Percentiles rank a stretch among this genome's conserved stretches.
Conservation (phyloP, 495 filamentous ascomycete species). For the Aspergillus cristatus region DNA sequence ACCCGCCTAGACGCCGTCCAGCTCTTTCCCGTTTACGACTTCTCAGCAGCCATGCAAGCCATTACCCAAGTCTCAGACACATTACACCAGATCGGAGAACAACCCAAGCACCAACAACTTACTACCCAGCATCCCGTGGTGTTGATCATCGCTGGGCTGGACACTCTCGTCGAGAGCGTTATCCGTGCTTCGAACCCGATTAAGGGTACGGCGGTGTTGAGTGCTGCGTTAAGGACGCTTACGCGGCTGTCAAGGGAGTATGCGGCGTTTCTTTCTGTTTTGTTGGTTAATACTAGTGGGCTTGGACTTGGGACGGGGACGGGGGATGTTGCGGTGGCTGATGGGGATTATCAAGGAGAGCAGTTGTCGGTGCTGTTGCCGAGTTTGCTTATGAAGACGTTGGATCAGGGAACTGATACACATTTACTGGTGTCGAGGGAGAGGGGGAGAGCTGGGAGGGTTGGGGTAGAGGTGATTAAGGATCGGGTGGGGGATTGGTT, state of each 20-base stretch:
- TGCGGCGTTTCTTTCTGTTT: conserved; percentile 20
- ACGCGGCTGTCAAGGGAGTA: conserved; percentile 24
- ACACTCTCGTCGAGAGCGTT: conserved; percentile 28
- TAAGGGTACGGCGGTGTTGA: conserved; percentile 27
- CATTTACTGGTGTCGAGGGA: conserved; percentile 31
- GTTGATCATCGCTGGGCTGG: conserved; percentile 31
- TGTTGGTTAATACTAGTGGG: conserved; percentile 33
- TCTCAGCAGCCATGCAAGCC: conserved; percentile 25
- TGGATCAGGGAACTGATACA: conserved; percentile 34
- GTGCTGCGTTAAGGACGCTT: conserved; percentile 23
- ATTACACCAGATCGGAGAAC: conserved; percentile 14
- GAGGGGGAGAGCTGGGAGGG: conserved; percentile 8
- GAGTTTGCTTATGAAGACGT: conserved; percentile 28
- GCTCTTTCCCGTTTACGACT: conserved; percentile 28
- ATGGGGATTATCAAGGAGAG: conserved; percentile 20
- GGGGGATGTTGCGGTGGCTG: not conserved
- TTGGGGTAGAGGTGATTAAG: conserved; percentile 37
- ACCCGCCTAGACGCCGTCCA: conserved; percentile 28
- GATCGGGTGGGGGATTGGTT: conserved; percentile 26
- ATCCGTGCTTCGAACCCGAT: conserved; percentile 33
- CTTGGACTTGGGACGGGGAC: conserved; percentile 23
- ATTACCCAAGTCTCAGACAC: conserved; percentile 23
- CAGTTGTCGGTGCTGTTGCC: conserved; percentile 15
- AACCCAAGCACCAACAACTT: not conserved
- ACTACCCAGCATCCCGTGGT: conserved; percentile 7